phyloP scores from a whole-genome alignment of 805 yeast genomes.

The Spathaspora girioi region DNA sequence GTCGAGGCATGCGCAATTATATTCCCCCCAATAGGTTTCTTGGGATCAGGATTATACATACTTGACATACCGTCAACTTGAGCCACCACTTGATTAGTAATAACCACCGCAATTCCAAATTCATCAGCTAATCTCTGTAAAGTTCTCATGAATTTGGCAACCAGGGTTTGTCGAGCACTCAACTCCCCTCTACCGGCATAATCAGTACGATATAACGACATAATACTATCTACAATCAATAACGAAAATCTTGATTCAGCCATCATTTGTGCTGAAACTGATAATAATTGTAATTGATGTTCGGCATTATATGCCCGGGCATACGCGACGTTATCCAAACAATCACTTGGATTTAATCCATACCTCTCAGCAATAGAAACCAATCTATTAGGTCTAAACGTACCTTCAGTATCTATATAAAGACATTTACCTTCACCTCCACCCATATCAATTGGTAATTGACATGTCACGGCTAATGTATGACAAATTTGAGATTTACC shows the following conservation, averaged over 20 bases:
- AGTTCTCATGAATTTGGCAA: conserved; percentile 88
- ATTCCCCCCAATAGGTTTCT: conserved; percentile 97
- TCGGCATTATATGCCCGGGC: conserved; percentile 98
- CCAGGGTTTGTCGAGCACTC: conserved; percentile 90
- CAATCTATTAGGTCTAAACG: conserved; percentile 88
- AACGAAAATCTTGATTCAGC: conserved; percentile 86
- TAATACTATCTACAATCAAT: conserved; percentile 92
- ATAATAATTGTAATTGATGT: conserved; percentile 83
- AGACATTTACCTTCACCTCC: conserved; percentile 98
- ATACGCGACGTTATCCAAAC: conserved; percentile 94
- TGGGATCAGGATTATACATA: conserved; percentile 90
- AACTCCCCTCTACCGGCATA: conserved; percentile 94
- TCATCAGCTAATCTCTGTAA: conserved; percentile 94
- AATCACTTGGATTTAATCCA: conserved; percentile 88
- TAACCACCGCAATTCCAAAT: conserved; percentile 94
- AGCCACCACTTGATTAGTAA: conserved; percentile 91
- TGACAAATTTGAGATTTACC: conserved; percentile 97
- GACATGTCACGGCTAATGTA: conserved; percentile 95
- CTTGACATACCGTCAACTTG: conserved; percentile 91
- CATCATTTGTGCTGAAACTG: conserved; percentile 95
- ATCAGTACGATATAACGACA: conserved; percentile 95
- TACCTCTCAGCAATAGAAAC: conserved; percentile 88
- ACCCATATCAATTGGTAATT: conserved; percentile 92
- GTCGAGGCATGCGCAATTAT: conserved; percentile 97
- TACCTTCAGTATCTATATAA: conserved; percentile 95